A percentile compares a stretch with the other conserved stretches of the same genome.
Evolutionary conservation across 345 rosid genomes (phyloP).

Genomic region (Salix viminalis): DNA sequence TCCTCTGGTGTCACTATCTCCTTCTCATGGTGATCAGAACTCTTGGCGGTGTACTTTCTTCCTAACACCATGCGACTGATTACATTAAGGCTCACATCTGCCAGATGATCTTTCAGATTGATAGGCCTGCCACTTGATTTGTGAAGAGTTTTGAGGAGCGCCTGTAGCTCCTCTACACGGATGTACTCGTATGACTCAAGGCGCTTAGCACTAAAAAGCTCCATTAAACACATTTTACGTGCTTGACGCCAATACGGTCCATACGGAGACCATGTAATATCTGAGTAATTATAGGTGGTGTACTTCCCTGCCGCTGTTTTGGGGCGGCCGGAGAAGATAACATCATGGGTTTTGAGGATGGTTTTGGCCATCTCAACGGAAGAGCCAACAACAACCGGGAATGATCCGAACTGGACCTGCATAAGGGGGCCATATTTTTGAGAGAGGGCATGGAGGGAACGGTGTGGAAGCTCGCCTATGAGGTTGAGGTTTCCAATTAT

Average conservation of each 20-base stretch:
- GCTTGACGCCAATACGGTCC: slow-evolving; percentile 73
- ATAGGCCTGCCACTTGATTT: slow-evolving; percentile 15
- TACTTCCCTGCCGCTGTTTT: slow-evolving; percentile 54
- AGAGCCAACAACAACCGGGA: slow-evolving; percentile 45
- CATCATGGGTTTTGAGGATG: slow-evolving; percentile 53
- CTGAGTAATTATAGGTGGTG: slow-evolving; percentile 59
- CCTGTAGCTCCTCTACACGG: slow-evolving; percentile 41
- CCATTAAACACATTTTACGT: slow-evolving; percentile 51
- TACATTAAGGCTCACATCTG: slow-evolving; percentile 46
- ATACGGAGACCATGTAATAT: slow-evolving; percentile 60
- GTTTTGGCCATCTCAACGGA: slow-evolving; percentile 52
- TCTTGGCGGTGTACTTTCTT: slow-evolving; percentile 46
- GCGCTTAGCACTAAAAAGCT: slow-evolving; percentile 58
- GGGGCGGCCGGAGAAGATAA: slow-evolving; percentile 43
- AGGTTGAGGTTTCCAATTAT: slow-evolving; percentile 65
- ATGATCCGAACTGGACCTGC: slow-evolving; percentile 55
- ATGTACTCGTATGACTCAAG: slow-evolving; percentile 57
- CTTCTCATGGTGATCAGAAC: slow-evolving; percentile 2
- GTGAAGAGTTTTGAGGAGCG: slow-evolving; percentile 26
- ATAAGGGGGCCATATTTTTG: slow-evolving; percentile 54
- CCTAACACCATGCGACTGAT: slow-evolving; percentile 68
- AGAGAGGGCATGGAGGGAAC: slow-evolving; percentile 50
- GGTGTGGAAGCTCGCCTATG: slow-evolving; percentile 60
- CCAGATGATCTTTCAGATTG: slow-evolving; percentile 40
- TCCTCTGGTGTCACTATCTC: slow-evolving; percentile 49